phyloP scores from a whole-genome alignment of 495 filamentous ascomycete species.

The Chaetomium cochliodes region DNA sequence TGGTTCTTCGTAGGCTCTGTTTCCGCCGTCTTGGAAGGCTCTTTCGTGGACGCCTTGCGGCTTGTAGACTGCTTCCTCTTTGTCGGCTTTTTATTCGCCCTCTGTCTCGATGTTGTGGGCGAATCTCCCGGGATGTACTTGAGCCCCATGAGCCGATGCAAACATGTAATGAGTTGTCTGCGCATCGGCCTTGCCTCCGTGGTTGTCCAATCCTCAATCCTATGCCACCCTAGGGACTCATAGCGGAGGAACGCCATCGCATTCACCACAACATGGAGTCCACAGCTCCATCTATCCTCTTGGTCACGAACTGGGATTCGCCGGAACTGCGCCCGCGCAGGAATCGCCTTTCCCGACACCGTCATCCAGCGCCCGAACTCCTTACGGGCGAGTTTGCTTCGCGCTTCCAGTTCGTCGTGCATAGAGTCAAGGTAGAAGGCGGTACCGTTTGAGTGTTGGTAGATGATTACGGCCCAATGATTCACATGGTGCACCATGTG shows the following conservation, averaged over 20 bases:
- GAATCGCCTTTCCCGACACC: not conserved
- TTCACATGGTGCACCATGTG: conserved; percentile 14
- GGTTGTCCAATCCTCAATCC: not conserved
- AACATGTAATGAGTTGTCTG: not conserved
- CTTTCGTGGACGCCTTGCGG: too few relatives aligned
- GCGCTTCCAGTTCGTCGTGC: not conserved
- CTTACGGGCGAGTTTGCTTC: not conserved
- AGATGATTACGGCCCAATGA: conserved; percentile 18
- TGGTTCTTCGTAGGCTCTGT: too few relatives aligned
- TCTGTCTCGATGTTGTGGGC: not conserved
- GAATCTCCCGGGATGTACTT: not conserved
- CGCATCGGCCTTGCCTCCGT: not conserved
- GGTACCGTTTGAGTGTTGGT: conserved; percentile 2
- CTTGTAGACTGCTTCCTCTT: not conserved
- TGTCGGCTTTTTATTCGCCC: not conserved
- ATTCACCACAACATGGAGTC: conserved; percentile 24
- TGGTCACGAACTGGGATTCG: conserved; percentile 1
- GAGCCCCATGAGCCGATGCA: conserved; percentile 14
- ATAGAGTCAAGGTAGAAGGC: conserved; percentile 18
- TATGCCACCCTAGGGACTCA: conserved; percentile 23
- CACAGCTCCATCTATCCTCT: conserved; percentile 20
- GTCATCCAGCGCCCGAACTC: not conserved
- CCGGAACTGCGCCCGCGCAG: too few relatives aligned
- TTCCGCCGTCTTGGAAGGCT: too few relatives aligned
- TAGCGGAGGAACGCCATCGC: conserved; percentile 23